These are phyloP conservation scores for Lachancea kluyveri DNA, from an alignment of 805 yeast genomes.

Conservation along the genomic window DNA sequence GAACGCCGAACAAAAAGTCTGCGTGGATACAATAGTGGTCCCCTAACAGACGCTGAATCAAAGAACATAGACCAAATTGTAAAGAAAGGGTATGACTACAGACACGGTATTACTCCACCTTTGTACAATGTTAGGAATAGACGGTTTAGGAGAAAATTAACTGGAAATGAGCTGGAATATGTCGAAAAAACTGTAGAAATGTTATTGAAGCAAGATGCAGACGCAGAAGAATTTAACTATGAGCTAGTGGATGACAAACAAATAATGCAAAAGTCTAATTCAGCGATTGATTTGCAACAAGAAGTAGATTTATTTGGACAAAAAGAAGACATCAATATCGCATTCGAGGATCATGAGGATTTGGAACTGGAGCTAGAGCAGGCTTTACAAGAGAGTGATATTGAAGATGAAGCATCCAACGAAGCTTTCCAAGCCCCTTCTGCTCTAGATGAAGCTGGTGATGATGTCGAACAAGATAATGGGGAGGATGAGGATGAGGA, in stretches of 20 bases:
- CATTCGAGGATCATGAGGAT: constrained; percentile 34
- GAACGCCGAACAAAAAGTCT: constrained; percentile 19
- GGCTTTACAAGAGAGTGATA: constrained; percentile 40
- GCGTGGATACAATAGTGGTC: constrained; percentile 23
- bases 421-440: constrained; percentile 15
- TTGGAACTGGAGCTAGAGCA: constrained; percentile 53
- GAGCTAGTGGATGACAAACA: constrained; percentile 61
- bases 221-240: constrained; percentile 73
- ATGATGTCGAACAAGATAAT: constrained; percentile 30
- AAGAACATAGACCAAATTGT: constrained; percentile 20
- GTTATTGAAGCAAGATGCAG: constrained; percentile 66
- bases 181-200: constrained; percentile 77
- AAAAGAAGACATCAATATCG: constrained; percentile 21
- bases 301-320: constrained; percentile 6
- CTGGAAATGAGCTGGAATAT: constrained; percentile 64
- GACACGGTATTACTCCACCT: constrained; percentile 84
- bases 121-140: constrained; percentile 62
- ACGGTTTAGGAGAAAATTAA: constrained; percentile 64
- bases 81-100: constrained; percentile 33
- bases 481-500: constrained; percentile 30
- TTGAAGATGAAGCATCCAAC: constrained; percentile 21
- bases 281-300: constrained; percentile 11
- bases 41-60: constrained; percentile 24
- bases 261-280: constrained; percentile 22
- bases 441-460: constrained; percentile 31